Evolutionary conservation across 441 rosid species (phyloP).

Genomic region (Populus trichocarpa): DNA sequence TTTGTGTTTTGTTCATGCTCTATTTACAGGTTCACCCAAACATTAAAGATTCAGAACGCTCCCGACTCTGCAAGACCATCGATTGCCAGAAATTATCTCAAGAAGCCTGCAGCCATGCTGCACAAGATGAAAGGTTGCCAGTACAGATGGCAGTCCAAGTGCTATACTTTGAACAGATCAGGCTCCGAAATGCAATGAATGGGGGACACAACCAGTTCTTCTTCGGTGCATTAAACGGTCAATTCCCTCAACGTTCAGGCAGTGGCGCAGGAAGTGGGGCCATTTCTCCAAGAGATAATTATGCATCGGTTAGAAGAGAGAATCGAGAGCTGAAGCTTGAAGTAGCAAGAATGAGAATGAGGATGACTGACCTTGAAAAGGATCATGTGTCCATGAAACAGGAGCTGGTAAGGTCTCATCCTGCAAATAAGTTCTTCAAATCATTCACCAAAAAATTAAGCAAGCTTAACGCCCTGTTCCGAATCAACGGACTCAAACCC

Average conservation of each 20-base stretch:
- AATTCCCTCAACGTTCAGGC: slow-evolving; percentile 78
- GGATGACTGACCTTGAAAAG: slow-evolving; percentile 88
- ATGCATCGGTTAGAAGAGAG: slow-evolving; percentile 93
- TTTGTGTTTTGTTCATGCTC: neutral
- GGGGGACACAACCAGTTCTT: slow-evolving; percentile 79
- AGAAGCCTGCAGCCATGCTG: slow-evolving; percentile 96
- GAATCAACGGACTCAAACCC: slow-evolving; percentile 55
- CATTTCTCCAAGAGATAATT: slow-evolving; percentile 89
- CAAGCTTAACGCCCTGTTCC: slow-evolving; percentile 73
- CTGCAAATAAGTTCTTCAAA: slow-evolving; percentile 69
- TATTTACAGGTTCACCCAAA: slow-evolving; percentile 71
- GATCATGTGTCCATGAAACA: slow-evolving; percentile 90
- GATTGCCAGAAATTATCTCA: slow-evolving; percentile 90
- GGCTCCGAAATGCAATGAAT: slow-evolving; percentile 89
- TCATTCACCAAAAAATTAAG: slow-evolving; percentile 68
- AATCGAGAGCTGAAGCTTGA: slow-evolving; percentile 91
- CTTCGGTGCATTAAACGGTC: slow-evolving; percentile 58
- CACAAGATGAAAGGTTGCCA: slow-evolving; percentile 86
- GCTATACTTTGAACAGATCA: slow-evolving; percentile 83
- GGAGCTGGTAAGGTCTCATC: slow-evolving; percentile 65
- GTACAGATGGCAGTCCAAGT: slow-evolving; percentile 98
- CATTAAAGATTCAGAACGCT: slow-evolving; percentile 81
- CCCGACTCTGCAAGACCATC: slow-evolving; percentile 82
- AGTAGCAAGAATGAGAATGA: slow-evolving; percentile 97
- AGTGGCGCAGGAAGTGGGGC: slow-evolving; percentile 96